Conservation (phyloP, 1,284 basidiomycete genomes). For the Erythrobasidium hasegawianum region DNA sequence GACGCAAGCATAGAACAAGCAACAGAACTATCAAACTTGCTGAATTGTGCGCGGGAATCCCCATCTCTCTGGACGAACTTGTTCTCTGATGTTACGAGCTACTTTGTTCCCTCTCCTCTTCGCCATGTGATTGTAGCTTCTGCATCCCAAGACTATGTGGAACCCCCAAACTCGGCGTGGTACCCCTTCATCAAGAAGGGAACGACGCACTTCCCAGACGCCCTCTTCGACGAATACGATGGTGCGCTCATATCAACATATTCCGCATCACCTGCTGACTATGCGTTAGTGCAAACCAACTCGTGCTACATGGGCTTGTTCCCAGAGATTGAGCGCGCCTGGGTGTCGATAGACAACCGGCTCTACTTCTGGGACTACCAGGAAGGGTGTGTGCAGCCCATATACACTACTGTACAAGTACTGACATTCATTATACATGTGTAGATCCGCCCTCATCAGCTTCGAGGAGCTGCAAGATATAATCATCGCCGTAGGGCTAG, state of each 20-base stretch:
- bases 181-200: constrained; percentile 74
- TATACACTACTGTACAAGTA: background rate
- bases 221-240: constrained; percentile 73
- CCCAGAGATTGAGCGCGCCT: constrained; percentile 88
- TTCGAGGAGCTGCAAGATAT: constrained; percentile 88
- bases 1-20: constrained; percentile 29
- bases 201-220: constrained; percentile 74
- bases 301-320: constrained; percentile 76
- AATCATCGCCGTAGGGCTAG: constrained; percentile 62
- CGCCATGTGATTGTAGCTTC: constrained; percentile 7
- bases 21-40: constrained; percentile 20
- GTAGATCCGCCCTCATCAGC: constrained; percentile 74
- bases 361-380: constrained; percentile 96
- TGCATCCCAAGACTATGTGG: constrained; percentile 56
- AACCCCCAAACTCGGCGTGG: constrained; percentile 70
- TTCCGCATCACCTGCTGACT: background rate
- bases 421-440: constrained; percentile 34
- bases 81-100: background rate
- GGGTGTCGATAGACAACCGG: constrained; percentile 92
- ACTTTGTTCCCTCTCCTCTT: background rate
- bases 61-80: background rate
- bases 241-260: too few relatives aligned
- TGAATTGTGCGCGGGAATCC: constrained; percentile 29
- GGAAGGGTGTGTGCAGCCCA: constrained; percentile 69
- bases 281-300: constrained; percentile 34